These are phyloP conservation scores for Geranomyces michiganensis DNA, from an alignment of 192 early-diverging fungal species.

Conservation along the genomic window DNA sequence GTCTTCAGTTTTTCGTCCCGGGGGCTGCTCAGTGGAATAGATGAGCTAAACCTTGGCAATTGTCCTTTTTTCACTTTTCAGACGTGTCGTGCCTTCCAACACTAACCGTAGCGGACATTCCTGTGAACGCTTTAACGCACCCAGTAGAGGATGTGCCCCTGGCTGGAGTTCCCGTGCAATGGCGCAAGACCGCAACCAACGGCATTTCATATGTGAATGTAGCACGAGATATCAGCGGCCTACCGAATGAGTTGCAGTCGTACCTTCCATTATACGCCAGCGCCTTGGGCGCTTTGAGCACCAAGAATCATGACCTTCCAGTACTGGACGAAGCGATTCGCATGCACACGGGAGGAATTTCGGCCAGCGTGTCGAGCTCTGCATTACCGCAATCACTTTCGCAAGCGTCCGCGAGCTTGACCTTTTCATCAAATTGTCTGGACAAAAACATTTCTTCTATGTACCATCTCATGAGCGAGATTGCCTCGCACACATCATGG, in stretches of 20 bases:
- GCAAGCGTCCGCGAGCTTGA: not conserved
- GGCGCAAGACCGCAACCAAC: conserved; percentile 82
- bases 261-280: conserved; percentile 80
- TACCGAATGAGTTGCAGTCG: conserved; percentile 68
- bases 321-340: conserved; percentile 88
- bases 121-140: conserved; percentile 61
- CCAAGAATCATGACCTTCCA: conserved; percentile 57
- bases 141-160: conserved; percentile 24
- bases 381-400: conserved; percentile 11
- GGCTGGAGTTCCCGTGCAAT: conserved; percentile 66
- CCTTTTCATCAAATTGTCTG: conserved; percentile 46
- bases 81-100: conserved; percentile 85
- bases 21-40: too few relatives aligned
- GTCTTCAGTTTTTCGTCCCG: not conserved
- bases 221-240: conserved; percentile 64
- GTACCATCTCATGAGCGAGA: conserved; percentile 73
- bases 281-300: conserved; percentile 49
- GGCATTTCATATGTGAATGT: conserved; percentile 88
- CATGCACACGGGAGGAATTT: conserved; percentile 82
- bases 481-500: conserved; percentile 71
- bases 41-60: too few relatives aligned
- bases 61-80: not conserved
- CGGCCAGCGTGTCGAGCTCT: conserved; percentile 61
- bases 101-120: conserved; percentile 78
- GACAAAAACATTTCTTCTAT: conserved; percentile 70